Evolutionary conservation across 768 basidiomycete genomes (phyloP).

Genomic region (Trichaptum fuscoviolaceum): DNA sequence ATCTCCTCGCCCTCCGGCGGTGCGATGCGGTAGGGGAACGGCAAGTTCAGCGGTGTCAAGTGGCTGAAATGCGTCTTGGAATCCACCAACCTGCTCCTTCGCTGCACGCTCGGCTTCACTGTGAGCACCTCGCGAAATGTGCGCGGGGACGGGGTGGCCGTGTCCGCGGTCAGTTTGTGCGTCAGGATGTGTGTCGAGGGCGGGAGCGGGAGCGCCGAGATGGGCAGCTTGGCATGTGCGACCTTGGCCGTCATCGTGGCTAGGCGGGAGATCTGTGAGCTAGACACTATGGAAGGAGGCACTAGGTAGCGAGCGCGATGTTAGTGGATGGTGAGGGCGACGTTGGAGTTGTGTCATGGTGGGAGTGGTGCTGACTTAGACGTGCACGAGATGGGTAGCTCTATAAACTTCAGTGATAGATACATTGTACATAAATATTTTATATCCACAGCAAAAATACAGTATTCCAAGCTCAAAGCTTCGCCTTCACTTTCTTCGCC

Average conservation of each 20-base stretch:
- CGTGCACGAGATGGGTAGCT: too few species aligned
- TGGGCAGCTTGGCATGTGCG: conserved; percentile 25
- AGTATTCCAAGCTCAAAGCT: background rate
- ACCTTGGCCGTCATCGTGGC: background rate
- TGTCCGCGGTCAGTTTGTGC: conserved; percentile 54
- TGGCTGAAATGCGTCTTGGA: conserved; percentile 67
- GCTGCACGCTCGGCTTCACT: conserved; percentile 58
- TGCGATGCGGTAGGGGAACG: conserved; percentile 78
- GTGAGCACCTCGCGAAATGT: conserved; percentile 47
- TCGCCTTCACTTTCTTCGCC: conserved; percentile 19
- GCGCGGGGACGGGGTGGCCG: conserved; percentile 44
- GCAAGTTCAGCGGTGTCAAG: conserved; percentile 73
- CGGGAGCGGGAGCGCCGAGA: conserved; percentile 52
- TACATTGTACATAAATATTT: background rate
- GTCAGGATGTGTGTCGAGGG: conserved; percentile 35
- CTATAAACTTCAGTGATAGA: too few species aligned
- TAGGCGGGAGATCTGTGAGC: background rate
- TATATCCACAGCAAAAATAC: background rate
- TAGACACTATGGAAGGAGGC: background rate
- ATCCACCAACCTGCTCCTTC: conserved; percentile 58
- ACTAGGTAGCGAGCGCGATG: too few species aligned
- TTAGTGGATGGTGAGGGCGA: too few species aligned
- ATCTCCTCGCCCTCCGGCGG: conserved; percentile 45
- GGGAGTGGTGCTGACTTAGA: too few species aligned
- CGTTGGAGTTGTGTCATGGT: too few species aligned